phyloP scores from a whole-genome alignment of 352 stramenopile species.

The Pythium pyrilobum region DNA sequence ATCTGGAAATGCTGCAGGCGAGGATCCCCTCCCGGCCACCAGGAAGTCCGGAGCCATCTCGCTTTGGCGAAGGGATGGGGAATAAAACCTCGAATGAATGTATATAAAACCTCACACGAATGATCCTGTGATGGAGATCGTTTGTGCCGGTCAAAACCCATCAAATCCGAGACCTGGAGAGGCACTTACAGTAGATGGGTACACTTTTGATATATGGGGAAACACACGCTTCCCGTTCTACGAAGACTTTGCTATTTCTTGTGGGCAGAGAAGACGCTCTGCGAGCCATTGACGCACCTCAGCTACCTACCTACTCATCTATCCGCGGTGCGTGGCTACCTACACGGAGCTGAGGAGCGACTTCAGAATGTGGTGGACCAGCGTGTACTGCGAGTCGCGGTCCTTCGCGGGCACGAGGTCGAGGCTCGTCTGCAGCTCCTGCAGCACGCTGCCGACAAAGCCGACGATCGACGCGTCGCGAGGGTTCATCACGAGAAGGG shows the following conservation, averaged over 20 bases:
- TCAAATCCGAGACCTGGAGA: neutral
- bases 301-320: neutral
- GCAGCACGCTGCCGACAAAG: conserved; percentile 73
- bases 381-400: conserved; percentile 78
- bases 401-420: conserved; percentile 49
- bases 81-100: conserved; percentile 17
- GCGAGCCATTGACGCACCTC: neutral
- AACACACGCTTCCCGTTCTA: too few relatives aligned
- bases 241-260: neutral
- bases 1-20: neutral
- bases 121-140: conserved; percentile 15
- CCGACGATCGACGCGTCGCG: conserved; percentile 63
- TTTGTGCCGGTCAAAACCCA: conserved; percentile 14
- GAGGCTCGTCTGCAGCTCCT: conserved; percentile 62
- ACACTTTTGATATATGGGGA: neutral
- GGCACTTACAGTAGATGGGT: neutral
- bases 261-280: neutral
- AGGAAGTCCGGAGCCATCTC: too few relatives aligned
- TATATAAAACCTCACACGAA: too few relatives aligned
- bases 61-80: neutral
- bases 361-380: conserved; percentile 83
- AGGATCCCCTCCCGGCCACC: too few relatives aligned
- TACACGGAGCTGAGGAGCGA: conserved; percentile 75
- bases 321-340: too few relatives aligned
- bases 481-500: conserved; percentile 77